Evolutionary conservation across 2,329 filamentous ascomycete species (phyloP), one percentile per base, ranked within the genome.

Genomic region (Aureobasidium musti): DNA sequence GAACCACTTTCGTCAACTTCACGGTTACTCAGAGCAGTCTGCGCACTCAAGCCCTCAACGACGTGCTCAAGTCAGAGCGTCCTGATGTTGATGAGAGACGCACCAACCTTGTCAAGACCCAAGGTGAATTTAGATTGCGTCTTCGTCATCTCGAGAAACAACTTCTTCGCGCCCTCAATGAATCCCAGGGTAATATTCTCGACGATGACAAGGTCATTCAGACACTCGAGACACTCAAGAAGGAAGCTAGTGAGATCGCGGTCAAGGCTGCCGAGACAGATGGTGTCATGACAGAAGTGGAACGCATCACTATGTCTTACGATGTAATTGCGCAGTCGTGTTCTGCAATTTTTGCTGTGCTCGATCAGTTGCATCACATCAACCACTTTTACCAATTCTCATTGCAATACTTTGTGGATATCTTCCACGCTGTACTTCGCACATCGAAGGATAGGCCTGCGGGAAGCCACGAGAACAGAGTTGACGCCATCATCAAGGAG

Each of bases 321-420:
- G 91, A 90, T 75, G 88, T 96, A 70, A 92, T 99, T 78, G 95
- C 95, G 66, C 87, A 89, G 73, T 94, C 95, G 49, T 99, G 95
- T 85, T 97, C 94, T 80, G 93, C 95, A 65, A 94, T 99, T 49
- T 99, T 98, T 77, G 92, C 96, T 37, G 91, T 99, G 17, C 83
- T 99, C 68, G 96, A 99, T 80, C 94, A 99, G 78, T 86, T 99
- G 67, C 94, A 98, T 79, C 96, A 97, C 76, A 89, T 99, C 77
- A 97, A 99, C 78, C 95, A 98, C 82, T 98, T 98, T 80, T 99
- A 99, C 79, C 96, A 98, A 77, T 99, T 99, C 83, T 99, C 95
- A 43, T 84, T 99, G 68, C 93, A 97, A 78, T 99, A 97, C 80
- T 99, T 99, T 80, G 86, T 97, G 65, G 91, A 97, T 76, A 99